Base-by-base conservation (phyloP, 495 filamentous ascomycete genomes). In the Filosporella fistucella region DNA sequence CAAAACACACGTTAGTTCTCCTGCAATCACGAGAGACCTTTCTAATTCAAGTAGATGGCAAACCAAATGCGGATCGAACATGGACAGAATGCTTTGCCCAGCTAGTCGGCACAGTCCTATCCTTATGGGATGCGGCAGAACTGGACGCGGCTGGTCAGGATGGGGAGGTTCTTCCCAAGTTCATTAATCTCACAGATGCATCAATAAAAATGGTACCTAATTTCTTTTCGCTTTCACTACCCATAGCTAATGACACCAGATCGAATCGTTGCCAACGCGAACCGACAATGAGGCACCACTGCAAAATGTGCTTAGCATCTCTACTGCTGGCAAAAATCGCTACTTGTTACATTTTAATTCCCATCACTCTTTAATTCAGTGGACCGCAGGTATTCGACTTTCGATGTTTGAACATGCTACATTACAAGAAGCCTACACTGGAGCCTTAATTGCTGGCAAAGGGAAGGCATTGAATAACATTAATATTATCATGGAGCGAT, bases 51-150 rank as follows among this genome's bases (percentile, higher is more conserved):
- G 26, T 60, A 97, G 90, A 91, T 64, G 93, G 93, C 23, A 85
- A 87, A 40, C 85, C 88, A 4, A 89, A 86, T 58, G 63, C 73
- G 10, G 93, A 96, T 66, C 82, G 94, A 52, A 85, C 81, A 47
- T 99, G 93, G 93, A 82, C 82, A 18, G 93, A 99, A 77, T 96
- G 88, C 64, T 99, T 96, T 68, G 93, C 91, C 4, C 93, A 97
- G 61, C 77, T 99, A 14, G 88, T 96, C 13, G 93, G 93, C 47
- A 96, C 91, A 0, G 86, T 96, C 17, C 71, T 99, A 38, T 96
- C 91, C 5, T 71, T 97, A 17, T 99, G 93, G 93, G 93, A 97
- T 68, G 91, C 91, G 16, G 81, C 86, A 51, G 89, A 91, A 65
- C 74, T 99, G 60, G 93, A 97, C 74, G 83, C 82, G 33, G 89